Base-by-base conservation (phyloP, 2,329 filamentous ascomycete species). In the Microcyclospora tardicrescens region DNA sequence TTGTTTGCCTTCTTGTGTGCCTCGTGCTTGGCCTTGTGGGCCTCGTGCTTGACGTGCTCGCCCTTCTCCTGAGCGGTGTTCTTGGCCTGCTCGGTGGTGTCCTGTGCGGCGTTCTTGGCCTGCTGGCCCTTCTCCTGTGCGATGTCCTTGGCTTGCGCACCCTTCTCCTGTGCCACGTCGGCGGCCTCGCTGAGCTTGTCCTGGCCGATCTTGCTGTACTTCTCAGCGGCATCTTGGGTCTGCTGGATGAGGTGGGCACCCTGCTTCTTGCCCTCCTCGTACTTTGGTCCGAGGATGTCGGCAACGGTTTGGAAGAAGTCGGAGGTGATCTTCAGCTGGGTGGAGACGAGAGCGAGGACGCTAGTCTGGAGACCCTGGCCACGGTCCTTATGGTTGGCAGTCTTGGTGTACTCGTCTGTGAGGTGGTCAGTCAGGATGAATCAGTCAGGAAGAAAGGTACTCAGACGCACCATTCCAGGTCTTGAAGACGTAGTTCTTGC, bases 401-500 rank as follows among this genome's bases (percentile, higher is more conserved):
- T 59, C 51, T 60, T 60, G 43, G 46, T 49, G 56, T 60, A 59
- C 46, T 61, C 56, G 38, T 61, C 58, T 58, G 39, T 8, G 19
- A 35, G 9, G 3, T 10, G 38, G 41, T 47, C 38, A 49, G 48
- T 34, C 4, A n/a, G 14, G 13, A n/a, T 19, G 9, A 4, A 6
- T 13, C 4, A 16, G 24, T 15, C 10, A 10, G 30, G 28, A 13
- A 19, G 30, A 14, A 32, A 12, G 15, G 39, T 10, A 24, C 13
- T 8, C 10, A 31, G 13, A 43, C 53, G 34, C 38, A 57, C 55
- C 55, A 28, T 51, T 42, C 49, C 53, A 61, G 14, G 57, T 59
- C 34, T 45, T 45, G 34, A 50, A 41, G 33, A 56, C 33, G 47
- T 61, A 61, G 35, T 49, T 43, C 24, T 42, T 42, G 36, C 43